phyloP scores from a whole-genome alignment of 805 yeast genomes.

The Nakazawaea ernobii region DNA sequence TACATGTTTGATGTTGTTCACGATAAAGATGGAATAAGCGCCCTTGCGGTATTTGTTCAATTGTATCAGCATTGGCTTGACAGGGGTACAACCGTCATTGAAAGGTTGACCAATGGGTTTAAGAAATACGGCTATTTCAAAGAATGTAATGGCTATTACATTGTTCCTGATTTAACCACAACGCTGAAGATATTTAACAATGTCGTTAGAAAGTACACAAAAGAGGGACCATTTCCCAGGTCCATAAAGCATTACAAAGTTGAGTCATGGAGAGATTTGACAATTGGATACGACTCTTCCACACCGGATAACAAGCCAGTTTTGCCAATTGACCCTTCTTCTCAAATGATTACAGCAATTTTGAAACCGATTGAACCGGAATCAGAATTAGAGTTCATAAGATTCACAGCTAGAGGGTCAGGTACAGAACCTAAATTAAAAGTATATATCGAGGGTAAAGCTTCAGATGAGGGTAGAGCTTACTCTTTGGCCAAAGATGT shows the following conservation, averaged over 20 bases:
- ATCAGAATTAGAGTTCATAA: conserved; percentile 31
- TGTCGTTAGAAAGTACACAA: conserved; percentile 25
- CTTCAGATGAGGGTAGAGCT: conserved; percentile 44
- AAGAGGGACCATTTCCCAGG: conserved; percentile 32
- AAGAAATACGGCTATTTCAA: conserved; percentile 72
- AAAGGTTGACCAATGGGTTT: conserved; percentile 54
- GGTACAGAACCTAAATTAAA: conserved; percentile 96
- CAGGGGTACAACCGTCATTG: conserved; percentile 33
- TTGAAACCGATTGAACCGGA: conserved; percentile 24
- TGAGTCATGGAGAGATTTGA: conserved; percentile 73
- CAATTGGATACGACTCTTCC: conserved; percentile 72
- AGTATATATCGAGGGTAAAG: conserved; percentile 78
- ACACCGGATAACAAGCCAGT: conserved; percentile 52
- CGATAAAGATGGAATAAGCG: conserved; percentile 91
- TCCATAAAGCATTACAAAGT: conserved; percentile 56
- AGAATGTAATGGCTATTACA: conserved; percentile 83
- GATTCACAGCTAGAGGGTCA: conserved; percentile 87
- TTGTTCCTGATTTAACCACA: conserved; percentile 45
- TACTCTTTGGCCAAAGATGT: conserved; percentile 47
- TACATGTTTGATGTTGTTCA: conserved; percentile 81
- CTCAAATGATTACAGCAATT: conserved; percentile 83
- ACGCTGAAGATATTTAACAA: conserved; percentile 51
- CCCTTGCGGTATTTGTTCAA: conserved; percentile 70
- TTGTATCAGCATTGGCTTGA: conserved; percentile 49
- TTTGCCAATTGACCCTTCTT: conserved; percentile 62